Base-by-base conservation (phyloP, 2,329 filamentous ascomycete species). In the Seiridium cupressi region DNA sequence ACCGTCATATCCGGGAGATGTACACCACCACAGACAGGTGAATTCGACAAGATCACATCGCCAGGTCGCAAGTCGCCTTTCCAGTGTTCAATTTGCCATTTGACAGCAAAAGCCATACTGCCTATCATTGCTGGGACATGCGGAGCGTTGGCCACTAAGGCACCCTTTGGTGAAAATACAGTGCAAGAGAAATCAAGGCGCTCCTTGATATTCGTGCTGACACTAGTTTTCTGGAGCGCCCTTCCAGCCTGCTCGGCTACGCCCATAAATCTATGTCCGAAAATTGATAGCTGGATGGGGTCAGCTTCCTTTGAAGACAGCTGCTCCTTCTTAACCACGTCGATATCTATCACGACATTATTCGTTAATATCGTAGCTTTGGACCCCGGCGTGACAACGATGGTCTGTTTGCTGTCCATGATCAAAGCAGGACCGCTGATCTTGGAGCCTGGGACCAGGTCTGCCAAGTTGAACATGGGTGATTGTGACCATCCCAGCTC, bases 181-280 rank as follows among this genome's bases (percentile, higher is more conserved):
- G 90, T 90, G 64, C 90, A 93, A 1, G 89, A 92, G 69, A 92
- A 93, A 69, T 93, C 90, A 1, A 93, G 80, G 3, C 90, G 84
- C 70, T 93, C 91, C 68, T 93, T 90, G 72, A 93, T 89, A 65
- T 92, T 93, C 0, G 88, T 91, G 61, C 84, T 89, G 9, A 93
- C 88, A 65, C 86, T 88, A 0, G 89, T 92, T 75, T 92, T 92
- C 68, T 92, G 89, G 18, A 93, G 74, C 3, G 89, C 88, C 55
- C 88, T 81, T 0, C 90, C 90, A 89, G 93, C 93, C 69, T 93
- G 89, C 73, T 93, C 90, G 0, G 90, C 90, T 62, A 93, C 91
- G 3, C 88, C 86, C 90, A 93, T 93, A 75, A 93, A 93, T 1
- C 90, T 82, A 71, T 93, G 89, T 0, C 87, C 88, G 67, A 93